Percentiles rank a stretch among this genome's conserved stretches.
phyloP scores from a whole-genome alignment of 2,329 filamentous ascomycete species.

The Domatiomyces globalis region DNA sequence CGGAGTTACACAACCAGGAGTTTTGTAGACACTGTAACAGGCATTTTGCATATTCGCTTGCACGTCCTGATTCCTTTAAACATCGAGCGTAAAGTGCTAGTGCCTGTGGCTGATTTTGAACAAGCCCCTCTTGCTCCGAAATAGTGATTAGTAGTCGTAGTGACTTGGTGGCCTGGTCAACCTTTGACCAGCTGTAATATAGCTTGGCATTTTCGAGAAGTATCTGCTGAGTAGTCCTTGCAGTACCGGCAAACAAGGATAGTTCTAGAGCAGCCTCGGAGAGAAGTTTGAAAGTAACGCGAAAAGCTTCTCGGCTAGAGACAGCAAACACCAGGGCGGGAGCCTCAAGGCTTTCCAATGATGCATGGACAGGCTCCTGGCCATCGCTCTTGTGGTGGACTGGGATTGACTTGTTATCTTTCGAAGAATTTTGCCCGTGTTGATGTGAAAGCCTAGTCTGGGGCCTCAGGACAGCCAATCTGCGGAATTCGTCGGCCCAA shows the following conservation, averaged over 20 bases:
- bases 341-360: conserved; percentile 7
- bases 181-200: conserved; percentile 64
- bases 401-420: background rate
- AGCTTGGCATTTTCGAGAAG: conserved; percentile 76
- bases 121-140: conserved; percentile 68
- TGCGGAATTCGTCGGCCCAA: background rate
- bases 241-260: conserved; percentile 64
- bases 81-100: conserved; percentile 75
- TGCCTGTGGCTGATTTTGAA: conserved; percentile 64
- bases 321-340: conserved; percentile 47
- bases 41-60: conserved; percentile 65
- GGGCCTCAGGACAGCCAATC: no score
- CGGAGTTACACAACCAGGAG: conserved; percentile 28
- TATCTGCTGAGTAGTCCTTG: conserved; percentile 60
- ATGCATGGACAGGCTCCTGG: background rate
- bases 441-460: no score
- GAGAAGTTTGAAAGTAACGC: conserved; percentile 54
- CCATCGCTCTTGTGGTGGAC: conserved; percentile 34
- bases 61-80: conserved; percentile 58
- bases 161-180: conserved; percentile 56
- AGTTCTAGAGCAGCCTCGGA: conserved; percentile 53
- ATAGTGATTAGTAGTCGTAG: conserved; percentile 67
- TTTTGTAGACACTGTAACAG: conserved; percentile 37
- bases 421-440: no score
- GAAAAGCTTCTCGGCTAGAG: conserved; percentile 31